A percentile compares a stretch with the other conserved stretches of the same genome.
phyloP scores from a whole-genome alignment of 2,329 filamentous ascomycete genomes.

The Aspergillus cejpii region DNA sequence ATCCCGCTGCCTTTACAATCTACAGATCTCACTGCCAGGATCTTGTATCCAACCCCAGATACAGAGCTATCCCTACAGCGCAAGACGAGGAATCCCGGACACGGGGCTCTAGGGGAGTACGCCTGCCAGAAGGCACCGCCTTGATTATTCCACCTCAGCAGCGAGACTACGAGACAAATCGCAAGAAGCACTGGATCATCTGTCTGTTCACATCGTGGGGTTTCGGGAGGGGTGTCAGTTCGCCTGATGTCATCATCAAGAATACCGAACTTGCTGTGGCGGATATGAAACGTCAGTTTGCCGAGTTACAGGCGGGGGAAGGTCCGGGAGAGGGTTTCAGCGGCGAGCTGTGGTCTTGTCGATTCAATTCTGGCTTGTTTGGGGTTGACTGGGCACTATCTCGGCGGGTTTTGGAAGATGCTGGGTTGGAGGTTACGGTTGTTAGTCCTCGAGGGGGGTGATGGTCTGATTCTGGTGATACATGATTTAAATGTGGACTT shows the following conservation, averaged over 20 bases:
- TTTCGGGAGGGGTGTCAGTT: constrained; percentile 41
- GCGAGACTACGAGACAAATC: constrained; percentile 20
- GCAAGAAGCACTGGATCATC: constrained; percentile 48
- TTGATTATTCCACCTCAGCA: constrained; percentile 50
- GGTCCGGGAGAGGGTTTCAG: constrained; percentile 12
- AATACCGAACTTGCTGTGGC: constrained; percentile 46
- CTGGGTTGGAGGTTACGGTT: constrained; percentile 33
- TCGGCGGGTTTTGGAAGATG: constrained; percentile 37
- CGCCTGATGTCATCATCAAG: constrained; percentile 41
- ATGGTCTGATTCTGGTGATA: neutral
- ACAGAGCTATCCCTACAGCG: constrained; percentile 3
- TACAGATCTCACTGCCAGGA: constrained; percentile 46
- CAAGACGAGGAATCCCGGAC: neutral
- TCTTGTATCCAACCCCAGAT: constrained; percentile 12
- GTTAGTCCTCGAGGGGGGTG: constrained; percentile 23
- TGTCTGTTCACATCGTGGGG: constrained; percentile 53
- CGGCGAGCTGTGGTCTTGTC: constrained; percentile 44
- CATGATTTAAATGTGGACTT: neutral
- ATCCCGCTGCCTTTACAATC: constrained; percentile 45
- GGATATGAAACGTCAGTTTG: constrained; percentile 44
- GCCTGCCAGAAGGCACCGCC: constrained; percentile 42
- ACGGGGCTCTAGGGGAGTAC: constrained; percentile 10
- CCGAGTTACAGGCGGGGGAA: constrained; percentile 18
- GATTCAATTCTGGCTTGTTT: constrained; percentile 55
- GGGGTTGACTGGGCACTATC: constrained; percentile 50